Evolutionary conservation across 2,329 filamentous ascomycete species (phyloP).

Genomic region (Penicillium sp.): DNA sequence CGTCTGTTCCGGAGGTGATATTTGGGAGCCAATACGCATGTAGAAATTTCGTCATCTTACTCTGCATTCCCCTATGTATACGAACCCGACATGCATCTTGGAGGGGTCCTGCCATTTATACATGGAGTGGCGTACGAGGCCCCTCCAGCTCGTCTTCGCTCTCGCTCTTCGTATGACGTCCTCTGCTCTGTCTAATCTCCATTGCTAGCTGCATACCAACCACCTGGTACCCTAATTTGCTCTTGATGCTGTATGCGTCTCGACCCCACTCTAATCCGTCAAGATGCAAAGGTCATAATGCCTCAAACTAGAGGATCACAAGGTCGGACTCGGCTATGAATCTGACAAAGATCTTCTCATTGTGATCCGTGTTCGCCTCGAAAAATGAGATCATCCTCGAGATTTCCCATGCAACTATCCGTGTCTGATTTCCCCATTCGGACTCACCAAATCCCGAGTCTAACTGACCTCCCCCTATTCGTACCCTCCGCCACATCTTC

Average conservation of each 20-base stretch:
- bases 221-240: background rate
- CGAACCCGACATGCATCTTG: background rate
- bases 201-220: conserved; percentile 9
- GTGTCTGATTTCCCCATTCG: conserved; percentile 16
- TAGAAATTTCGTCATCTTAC: background rate
- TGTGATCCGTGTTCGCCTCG: background rate
- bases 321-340: background rate
- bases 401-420: conserved; percentile 21
- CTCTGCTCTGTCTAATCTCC: conserved; percentile 1
- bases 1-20: conserved; percentile 5
- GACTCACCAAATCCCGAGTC: background rate
- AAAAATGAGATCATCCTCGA: conserved; percentile 19
- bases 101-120: background rate
- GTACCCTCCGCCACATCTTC: background rate
- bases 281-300: conserved; percentile 14
- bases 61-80: background rate
- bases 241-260: background rate
- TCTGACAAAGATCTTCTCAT: conserved; percentile 4
- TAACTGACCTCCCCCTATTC: background rate
- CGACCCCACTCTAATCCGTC: conserved; percentile 2
- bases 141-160: background rate
- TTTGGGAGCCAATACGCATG: conserved; percentile 2
- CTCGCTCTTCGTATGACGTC: background rate
- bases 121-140: background rate
- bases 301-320: background rate